Percentiles rank a stretch among this genome's conserved stretches.
phyloP scores from a whole-genome alignment of 1,139 yeast genomes.

The Saccharomyces hybrid region DNA sequence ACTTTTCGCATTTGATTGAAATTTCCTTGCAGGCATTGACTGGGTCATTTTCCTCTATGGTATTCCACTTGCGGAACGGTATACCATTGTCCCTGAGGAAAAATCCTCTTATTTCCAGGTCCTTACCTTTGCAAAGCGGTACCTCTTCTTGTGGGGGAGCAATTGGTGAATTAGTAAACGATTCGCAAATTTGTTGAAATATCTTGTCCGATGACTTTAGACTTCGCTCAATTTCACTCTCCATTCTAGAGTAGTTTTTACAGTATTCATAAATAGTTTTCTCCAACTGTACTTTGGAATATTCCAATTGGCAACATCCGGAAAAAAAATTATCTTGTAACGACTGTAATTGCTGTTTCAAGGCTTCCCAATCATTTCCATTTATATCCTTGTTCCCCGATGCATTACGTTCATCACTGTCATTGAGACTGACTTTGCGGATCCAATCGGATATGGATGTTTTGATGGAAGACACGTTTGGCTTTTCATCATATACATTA shows the following conservation, averaged over 20 bases:
- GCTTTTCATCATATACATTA: neutral
- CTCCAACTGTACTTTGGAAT: constrained; percentile 15
- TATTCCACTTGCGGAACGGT: constrained; percentile 5
- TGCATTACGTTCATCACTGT: neutral
- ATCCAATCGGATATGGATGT: constrained; percentile 7
- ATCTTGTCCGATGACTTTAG: neutral
- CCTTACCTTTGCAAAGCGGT: neutral
- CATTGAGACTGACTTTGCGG: constrained; percentile 5
- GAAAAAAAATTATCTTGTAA: constrained; percentile 7
- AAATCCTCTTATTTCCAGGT: neutral
- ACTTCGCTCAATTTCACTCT: neutral
- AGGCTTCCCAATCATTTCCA: neutral
- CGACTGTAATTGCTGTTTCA: constrained; percentile 2
- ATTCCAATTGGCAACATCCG: constrained; percentile 12
- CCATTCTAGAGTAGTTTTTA: constrained; percentile 4
- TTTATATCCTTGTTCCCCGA: neutral
- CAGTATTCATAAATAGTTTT: constrained; percentile 7
- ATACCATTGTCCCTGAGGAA: constrained; percentile 8
- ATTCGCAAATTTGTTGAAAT: neutral
- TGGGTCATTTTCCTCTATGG: neutral
- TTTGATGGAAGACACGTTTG: neutral
- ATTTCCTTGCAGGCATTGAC: neutral
- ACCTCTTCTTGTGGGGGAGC: neutral
- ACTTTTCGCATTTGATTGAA: neutral
- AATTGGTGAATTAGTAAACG: neutral